These are phyloP conservation scores for Daldinia decipiens DNA, from an alignment of 495 filamentous ascomycete species.

Conservation along the genomic window DNA sequence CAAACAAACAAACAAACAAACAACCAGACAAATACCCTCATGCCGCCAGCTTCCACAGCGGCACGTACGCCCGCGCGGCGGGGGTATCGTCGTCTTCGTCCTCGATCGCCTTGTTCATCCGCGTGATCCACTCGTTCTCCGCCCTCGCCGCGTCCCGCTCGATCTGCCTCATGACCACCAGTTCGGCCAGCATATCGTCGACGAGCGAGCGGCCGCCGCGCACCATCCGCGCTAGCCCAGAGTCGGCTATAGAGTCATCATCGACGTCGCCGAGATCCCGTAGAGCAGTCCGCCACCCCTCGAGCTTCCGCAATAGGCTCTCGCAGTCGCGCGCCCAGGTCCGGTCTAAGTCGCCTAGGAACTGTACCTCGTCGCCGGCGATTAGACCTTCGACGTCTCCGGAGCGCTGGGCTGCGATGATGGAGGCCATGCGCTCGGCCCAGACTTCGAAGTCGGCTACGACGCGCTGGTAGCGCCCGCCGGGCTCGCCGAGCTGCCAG, in stretches of 20 bases:
- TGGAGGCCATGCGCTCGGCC: conserved; percentile 54
- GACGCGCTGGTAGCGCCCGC: conserved; percentile 60
- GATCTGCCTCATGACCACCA: conserved; percentile 59
- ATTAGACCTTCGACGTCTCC: conserved; percentile 42
- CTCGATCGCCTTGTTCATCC: conserved; percentile 54
- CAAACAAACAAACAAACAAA: background rate
- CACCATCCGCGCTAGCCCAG: conserved; percentile 54
- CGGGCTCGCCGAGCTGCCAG: conserved; percentile 60
- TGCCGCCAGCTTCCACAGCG: conserved; percentile 45
- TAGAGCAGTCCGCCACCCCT: conserved; percentile 55
- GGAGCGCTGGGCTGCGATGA: conserved; percentile 50
- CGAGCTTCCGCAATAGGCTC: conserved; percentile 52
- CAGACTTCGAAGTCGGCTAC: conserved; percentile 63
- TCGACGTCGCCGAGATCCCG: conserved; percentile 46
- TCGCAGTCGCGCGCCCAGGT: conserved; percentile 58
- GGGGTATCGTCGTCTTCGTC: conserved; percentile 44
- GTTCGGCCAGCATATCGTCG: conserved; percentile 59
- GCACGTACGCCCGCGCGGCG: conserved; percentile 36
- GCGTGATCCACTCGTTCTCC: conserved; percentile 61
- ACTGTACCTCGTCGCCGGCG: conserved; percentile 42
- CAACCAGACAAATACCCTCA: conserved; percentile 3
- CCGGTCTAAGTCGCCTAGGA: conserved; percentile 56
- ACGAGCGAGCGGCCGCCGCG: conserved; percentile 53
- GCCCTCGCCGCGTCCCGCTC: conserved; percentile 55
- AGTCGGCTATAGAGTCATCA: conserved; percentile 22